Conservation (phyloP, 768 basidiomycete species). For the Grammothele lineata region DNA sequence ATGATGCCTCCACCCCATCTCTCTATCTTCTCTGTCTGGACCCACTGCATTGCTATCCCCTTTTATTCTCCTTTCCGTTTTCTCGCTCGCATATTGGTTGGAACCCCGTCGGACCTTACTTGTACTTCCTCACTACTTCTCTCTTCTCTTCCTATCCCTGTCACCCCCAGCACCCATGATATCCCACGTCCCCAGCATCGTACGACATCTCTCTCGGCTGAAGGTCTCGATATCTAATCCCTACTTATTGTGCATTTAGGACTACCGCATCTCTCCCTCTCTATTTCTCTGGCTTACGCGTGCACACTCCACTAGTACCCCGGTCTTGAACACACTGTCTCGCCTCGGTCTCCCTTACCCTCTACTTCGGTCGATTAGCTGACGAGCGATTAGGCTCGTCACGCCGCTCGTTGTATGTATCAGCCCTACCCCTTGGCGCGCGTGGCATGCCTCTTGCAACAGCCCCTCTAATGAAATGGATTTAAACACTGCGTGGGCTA, state of each 20-base stretch:
- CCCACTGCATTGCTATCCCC: not conserved
- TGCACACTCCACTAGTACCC: too few relatives aligned
- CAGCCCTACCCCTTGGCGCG: not conserved
- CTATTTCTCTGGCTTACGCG: too few relatives aligned
- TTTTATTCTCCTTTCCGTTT: not conserved
- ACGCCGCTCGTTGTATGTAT: slow-evolving; percentile 12
- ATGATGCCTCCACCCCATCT: not conserved
- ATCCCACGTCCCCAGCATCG: not conserved
- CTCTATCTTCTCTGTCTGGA: too few relatives aligned
- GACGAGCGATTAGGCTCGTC: not conserved
- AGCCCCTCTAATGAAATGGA: not conserved
- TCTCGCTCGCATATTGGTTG: slow-evolving; percentile 8
- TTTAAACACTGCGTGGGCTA: not conserved
- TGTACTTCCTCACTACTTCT: slow-evolving; percentile 6
- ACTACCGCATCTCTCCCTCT: slow-evolving; percentile 1
- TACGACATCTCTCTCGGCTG: not conserved
- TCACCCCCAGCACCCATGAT: not conserved
- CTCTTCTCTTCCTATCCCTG: slow-evolving; percentile 1
- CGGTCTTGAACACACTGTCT: not conserved
- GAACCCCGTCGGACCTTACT: slow-evolving; percentile 7
- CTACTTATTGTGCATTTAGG: slow-evolving; percentile 16
- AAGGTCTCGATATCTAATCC: slow-evolving; percentile 5
- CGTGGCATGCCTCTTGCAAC: not conserved
- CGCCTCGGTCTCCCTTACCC: not conserved
- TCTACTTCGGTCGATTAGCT: too few relatives aligned